These are phyloP conservation scores for Syncephalis plumigaleata DNA, from an alignment of 371 early-diverging fungal species.

Conservation along the genomic window DNA sequence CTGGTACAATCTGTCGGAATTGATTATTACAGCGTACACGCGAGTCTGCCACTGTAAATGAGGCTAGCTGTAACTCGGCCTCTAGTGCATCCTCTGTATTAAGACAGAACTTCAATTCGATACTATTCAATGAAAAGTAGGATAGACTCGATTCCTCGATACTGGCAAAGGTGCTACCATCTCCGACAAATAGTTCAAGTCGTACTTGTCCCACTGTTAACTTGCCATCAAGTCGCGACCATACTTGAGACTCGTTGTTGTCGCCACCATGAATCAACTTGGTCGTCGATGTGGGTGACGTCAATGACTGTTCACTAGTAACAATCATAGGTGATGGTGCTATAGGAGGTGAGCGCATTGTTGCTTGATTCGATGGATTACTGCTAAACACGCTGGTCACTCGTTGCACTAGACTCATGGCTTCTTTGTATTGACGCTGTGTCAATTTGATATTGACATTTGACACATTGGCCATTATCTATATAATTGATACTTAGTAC, in stretches of 20 bases:
- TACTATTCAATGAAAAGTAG: slow-evolving; percentile 30
- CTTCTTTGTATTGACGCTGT: slow-evolving; percentile 8
- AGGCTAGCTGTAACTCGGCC: slow-evolving; percentile 50
- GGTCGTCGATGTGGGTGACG: too few relatives aligned
- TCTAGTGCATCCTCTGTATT: slow-evolving; percentile 41
- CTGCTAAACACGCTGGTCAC: too few relatives aligned
- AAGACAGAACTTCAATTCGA: slow-evolving; percentile 39
- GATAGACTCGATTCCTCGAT: slow-evolving; percentile 23
- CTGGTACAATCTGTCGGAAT: slow-evolving; percentile 71
- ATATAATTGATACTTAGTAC: too few relatives aligned
- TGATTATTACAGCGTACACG: slow-evolving; percentile 48
- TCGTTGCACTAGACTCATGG: too few relatives aligned
- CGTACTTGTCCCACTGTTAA: slow-evolving; percentile 27
- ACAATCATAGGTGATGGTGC: too few relatives aligned
- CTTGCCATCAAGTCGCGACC: slow-evolving; percentile 18
- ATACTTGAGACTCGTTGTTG: slow-evolving; percentile 7
- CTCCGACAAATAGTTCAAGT: slow-evolving; percentile 46
- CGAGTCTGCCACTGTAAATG: slow-evolving; percentile 63
- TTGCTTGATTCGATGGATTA: background rate
- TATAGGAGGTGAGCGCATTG: too few relatives aligned
- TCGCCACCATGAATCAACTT: too few relatives aligned
- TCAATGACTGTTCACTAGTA: too few relatives aligned
- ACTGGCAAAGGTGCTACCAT: slow-evolving; percentile 19
- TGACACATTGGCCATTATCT: slow-evolving; percentile 5
- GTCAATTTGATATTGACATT: slow-evolving; percentile 11